A percentile compares a stretch with the other conserved stretches of the same genome.
Conservation (phyloP, 257 asterid genomes). For the Penstemon newberryi region DNA sequence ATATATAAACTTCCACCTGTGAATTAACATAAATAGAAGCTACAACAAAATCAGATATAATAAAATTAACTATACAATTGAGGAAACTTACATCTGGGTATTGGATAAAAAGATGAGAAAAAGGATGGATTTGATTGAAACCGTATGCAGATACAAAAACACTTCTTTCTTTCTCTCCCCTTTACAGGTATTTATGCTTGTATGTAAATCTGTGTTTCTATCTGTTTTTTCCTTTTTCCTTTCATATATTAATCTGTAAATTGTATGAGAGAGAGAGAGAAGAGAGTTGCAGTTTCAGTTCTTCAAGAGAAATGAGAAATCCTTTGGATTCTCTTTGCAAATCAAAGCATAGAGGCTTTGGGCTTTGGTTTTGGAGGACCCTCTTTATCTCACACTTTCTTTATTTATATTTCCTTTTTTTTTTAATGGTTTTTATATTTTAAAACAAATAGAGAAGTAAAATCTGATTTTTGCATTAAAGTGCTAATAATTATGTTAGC, state of each 20-base stretch:
- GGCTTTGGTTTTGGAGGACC: conserved; percentile 53
- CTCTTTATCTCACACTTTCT: conserved; percentile 44
- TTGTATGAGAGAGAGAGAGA: not conserved
- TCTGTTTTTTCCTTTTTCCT: not conserved
- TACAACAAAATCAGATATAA: conserved; percentile 9
- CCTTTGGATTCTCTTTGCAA: conserved; percentile 66
- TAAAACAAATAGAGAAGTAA: not conserved
- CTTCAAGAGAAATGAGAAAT: conserved; percentile 29
- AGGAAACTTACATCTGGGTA: conserved; percentile 55
- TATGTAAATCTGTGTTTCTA: conserved; percentile 26
- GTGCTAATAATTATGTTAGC: not conserved
- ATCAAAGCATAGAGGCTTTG: conserved; percentile 62
- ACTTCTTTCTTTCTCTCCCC: conserved; percentile 38
- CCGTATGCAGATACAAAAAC: conserved; percentile 36
- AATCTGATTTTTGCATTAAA: not conserved
- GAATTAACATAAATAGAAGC: conserved; percentile 21
- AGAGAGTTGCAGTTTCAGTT: not conserved
- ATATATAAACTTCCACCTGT: conserved; percentile 10
- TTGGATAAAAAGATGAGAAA: conserved; percentile 50
- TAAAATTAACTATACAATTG: conserved; percentile 17
- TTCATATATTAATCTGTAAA: conserved; percentile 21
- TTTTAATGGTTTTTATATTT: not conserved
- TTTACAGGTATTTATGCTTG: conserved; percentile 48
- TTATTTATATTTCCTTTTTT: conserved; percentile 17
- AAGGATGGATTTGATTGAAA: conserved; percentile 41